Base-by-base conservation (phyloP, 306 rosid genomes). In the Rosa rugosa region DNA sequence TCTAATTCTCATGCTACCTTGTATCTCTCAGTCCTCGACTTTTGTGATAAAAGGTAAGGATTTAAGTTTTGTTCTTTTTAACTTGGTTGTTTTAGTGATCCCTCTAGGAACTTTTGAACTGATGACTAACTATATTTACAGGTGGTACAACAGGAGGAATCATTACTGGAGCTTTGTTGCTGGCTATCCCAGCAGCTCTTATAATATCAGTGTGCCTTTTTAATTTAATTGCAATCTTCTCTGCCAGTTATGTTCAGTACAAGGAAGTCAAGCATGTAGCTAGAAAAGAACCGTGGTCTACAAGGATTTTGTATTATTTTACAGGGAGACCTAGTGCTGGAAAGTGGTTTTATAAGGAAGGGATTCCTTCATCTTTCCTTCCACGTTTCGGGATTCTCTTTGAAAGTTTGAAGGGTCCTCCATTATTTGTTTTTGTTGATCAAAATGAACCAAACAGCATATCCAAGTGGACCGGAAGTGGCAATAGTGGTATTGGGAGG, bases 1-100 rank as follows among this genome's bases (percentile, higher is more conserved):
- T 76, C 77, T 89, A 67, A 85, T 89, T 83, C 89, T 91, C 77
- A 77, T 80, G 88, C 91, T 91, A 75, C 96, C 96, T 49, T 88
- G 89, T 64, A 81, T 91, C 82, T 83, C 91, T 84, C 93, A 91
- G 84, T 89, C 91, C 72, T 85, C 91, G 51, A 59, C 88, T 14
- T 91, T 85, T 80, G 79, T 83, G 27, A 82, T 91, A 73, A 82
- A 83, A 77, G 93, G 96, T 81, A 69, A 66, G 66, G 12, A 9
- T 34, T 51, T 36, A 53, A 42, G 22, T 50, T 56, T 18, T 14
- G 9, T 70, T 46, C 45, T 53, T 72, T 69, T 22, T 54, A 62
- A 38, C 50, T 66, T 38, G 16, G 51, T 73, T 54, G 70, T 25
- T 76, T 49, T 45, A 3, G 57, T 63, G 20, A 13, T 70, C 59